Evolutionary conservation across 2,329 filamentous ascomycete species (phyloP).

Genomic region (Verticillium alfalfae): DNA sequence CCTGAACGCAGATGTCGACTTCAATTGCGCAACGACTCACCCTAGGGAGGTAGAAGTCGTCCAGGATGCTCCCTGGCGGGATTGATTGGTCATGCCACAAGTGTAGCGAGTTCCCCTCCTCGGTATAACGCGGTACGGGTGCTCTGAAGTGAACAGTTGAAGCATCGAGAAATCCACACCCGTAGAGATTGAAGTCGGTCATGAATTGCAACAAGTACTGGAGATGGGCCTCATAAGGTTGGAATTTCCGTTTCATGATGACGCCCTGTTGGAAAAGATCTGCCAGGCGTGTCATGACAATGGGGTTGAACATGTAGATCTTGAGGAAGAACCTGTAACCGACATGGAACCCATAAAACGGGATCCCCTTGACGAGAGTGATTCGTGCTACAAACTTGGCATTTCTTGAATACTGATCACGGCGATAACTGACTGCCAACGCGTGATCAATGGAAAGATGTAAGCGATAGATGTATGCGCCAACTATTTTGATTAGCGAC

Average conservation of each 20-base stretch:
- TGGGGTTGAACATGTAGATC: constrained; percentile 86
- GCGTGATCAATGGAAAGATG: constrained; percentile 89
- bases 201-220: constrained; percentile 95
- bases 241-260: constrained; percentile 76
- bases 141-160: constrained; percentile 65
- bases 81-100: constrained; percentile 79
- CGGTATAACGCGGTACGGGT: constrained; percentile 67
- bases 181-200: constrained; percentile 96
- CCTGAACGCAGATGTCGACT: constrained; percentile 80
- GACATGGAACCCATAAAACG: constrained; percentile 94
- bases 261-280: constrained; percentile 85
- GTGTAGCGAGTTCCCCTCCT: constrained; percentile 54
- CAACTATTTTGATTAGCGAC: constrained; percentile 46
- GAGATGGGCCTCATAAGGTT: constrained; percentile 90
- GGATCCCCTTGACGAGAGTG: constrained; percentile 84
- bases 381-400: constrained; percentile 80
- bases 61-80: constrained; percentile 48
- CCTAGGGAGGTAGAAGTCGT: constrained; percentile 61
- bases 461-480: constrained; percentile 68
- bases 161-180: constrained; percentile 80
- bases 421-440: constrained; percentile 76
- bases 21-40: constrained; percentile 87
- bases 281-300: constrained; percentile 78
- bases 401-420: constrained; percentile 63
- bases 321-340: constrained; percentile 90